Conservation (phyloP, 805 yeast genomes). For the Nakazawaea ambrosiae region DNA sequence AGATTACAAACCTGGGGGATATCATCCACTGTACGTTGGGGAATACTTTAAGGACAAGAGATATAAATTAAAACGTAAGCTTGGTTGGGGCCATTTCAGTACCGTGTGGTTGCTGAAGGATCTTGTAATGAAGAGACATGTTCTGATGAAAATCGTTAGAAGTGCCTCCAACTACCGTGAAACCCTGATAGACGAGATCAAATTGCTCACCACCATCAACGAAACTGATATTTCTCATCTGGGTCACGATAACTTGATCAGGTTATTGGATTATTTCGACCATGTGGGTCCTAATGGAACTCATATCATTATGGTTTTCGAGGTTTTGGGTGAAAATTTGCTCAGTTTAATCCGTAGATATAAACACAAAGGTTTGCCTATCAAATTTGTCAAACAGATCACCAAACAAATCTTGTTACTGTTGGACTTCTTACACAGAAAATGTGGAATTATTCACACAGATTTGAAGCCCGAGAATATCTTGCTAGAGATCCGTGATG, state of each 20-base stretch:
- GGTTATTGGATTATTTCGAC: conserved; percentile 73
- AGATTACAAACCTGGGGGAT: conserved; percentile 91
- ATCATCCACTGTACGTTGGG: conserved; percentile 89
- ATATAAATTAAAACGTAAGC: conserved; percentile 76
- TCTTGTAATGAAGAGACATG: conserved; percentile 58
- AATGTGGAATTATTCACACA: conserved; percentile 65
- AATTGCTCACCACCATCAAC: conserved; percentile 60
- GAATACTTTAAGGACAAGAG: conserved; percentile 67
- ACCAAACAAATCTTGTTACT: conserved; percentile 49
- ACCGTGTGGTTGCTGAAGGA: conserved; percentile 87
- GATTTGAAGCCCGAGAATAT: conserved; percentile 75
- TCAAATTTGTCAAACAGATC: conserved; percentile 46
- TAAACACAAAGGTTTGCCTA: conserved; percentile 41
- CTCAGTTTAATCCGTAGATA: conserved; percentile 77
- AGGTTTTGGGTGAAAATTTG: conserved; percentile 90
- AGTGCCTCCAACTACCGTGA: conserved; percentile 88
- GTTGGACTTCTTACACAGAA: conserved; percentile 50
- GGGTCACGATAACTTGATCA: conserved; percentile 78
- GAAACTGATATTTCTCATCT: conserved; percentile 62
- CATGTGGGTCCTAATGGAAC: conserved; percentile 88
- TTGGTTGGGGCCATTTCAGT: conserved; percentile 99
- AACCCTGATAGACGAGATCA: conserved; percentile 91
- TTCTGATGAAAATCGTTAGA: conserved; percentile 90
- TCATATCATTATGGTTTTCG: conserved; percentile 96
- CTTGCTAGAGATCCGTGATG: conserved; percentile 45